Conservation (phyloP, 2,329 filamentous ascomycete species). For the Davidsoniella eucalypti region DNA sequence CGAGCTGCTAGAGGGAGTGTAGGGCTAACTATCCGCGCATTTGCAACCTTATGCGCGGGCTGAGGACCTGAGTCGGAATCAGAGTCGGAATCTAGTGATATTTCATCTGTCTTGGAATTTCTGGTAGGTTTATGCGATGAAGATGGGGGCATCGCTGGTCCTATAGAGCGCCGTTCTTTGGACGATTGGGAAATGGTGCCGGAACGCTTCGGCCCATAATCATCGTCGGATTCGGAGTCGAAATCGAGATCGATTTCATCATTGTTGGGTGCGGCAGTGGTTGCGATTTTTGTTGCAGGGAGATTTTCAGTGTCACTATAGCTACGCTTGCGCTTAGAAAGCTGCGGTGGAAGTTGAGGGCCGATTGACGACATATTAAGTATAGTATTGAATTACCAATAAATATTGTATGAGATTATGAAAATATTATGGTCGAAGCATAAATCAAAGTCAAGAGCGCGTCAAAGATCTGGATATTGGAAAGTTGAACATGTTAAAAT, state of each 20-base stretch:
- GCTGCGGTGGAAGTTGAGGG: conserved; percentile 51
- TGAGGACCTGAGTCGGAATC: conserved; percentile 22
- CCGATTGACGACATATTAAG: conserved; percentile 50
- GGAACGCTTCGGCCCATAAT: conserved; percentile 24
- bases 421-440: too few relatives aligned
- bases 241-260: conserved; percentile 30
- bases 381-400: too few relatives aligned
- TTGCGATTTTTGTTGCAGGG: conserved; percentile 29
- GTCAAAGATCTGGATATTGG: too few relatives aligned
- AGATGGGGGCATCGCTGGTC: conserved; percentile 16
- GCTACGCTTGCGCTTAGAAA: conserved; percentile 45
- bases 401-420: too few relatives aligned
- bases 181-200: conserved; percentile 6
- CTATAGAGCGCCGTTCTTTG: conserved; percentile 15
- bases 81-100: conserved; percentile 19
- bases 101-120: conserved; percentile 22
- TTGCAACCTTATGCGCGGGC: conserved; percentile 13
- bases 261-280: neutral
- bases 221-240: conserved; percentile 25
- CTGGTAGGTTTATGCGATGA: neutral
- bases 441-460: too few relatives aligned
- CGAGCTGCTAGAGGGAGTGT: conserved; percentile 16
- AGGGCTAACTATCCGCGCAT: conserved; percentile 16
- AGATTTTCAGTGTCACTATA: conserved; percentile 24
- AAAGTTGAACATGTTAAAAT: too few relatives aligned